These are phyloP conservation scores for Aspergillus uvarum DNA, from an alignment of 2,329 filamentous ascomycete species.

Conservation along the genomic window DNA sequence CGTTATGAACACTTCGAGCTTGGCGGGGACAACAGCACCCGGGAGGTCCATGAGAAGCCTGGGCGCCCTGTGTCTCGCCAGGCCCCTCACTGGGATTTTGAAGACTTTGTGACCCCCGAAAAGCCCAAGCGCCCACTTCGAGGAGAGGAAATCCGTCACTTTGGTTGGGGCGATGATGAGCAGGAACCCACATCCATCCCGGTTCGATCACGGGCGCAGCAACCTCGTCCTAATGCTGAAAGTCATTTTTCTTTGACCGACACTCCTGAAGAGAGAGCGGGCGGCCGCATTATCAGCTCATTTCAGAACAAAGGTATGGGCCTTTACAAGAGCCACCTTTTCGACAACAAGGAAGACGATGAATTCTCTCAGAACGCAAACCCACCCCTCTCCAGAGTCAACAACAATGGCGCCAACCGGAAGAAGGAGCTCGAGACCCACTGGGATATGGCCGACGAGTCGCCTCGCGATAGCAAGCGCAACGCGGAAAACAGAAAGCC, in stretches of 20 bases:
- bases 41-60: slow-evolving; percentile 28
- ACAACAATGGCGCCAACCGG: slow-evolving; percentile 67
- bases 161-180: slow-evolving; percentile 72
- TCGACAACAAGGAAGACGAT: slow-evolving; percentile 56
- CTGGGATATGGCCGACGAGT: slow-evolving; percentile 69
- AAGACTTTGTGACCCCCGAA: slow-evolving; percentile 80
- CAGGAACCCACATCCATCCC: slow-evolving; percentile 38
- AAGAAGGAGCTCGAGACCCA: slow-evolving; percentile 75
- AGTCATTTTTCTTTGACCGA: slow-evolving; percentile 83
- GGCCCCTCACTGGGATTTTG: slow-evolving; percentile 78
- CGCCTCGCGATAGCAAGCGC: slow-evolving; percentile 35
- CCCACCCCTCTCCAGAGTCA: slow-evolving; percentile 63
- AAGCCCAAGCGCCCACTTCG: slow-evolving; percentile 67
- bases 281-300: slow-evolving; percentile 43
- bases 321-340: slow-evolving; percentile 76
- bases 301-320: slow-evolving; percentile 66
- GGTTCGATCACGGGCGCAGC: slow-evolving; percentile 58
- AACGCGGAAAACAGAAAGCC: slow-evolving; percentile 44
- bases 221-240: slow-evolving; percentile 75
- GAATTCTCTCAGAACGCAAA: slow-evolving; percentile 19
- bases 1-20: slow-evolving; percentile 69
- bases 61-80: slow-evolving; percentile 49
- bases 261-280: slow-evolving; percentile 60
- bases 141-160: slow-evolving; percentile 70
- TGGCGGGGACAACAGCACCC: slow-evolving; percentile 31